Evolutionary conservation across 768 basidiomycete species (phyloP).

Genomic region (Strobilomyces confusus): DNA sequence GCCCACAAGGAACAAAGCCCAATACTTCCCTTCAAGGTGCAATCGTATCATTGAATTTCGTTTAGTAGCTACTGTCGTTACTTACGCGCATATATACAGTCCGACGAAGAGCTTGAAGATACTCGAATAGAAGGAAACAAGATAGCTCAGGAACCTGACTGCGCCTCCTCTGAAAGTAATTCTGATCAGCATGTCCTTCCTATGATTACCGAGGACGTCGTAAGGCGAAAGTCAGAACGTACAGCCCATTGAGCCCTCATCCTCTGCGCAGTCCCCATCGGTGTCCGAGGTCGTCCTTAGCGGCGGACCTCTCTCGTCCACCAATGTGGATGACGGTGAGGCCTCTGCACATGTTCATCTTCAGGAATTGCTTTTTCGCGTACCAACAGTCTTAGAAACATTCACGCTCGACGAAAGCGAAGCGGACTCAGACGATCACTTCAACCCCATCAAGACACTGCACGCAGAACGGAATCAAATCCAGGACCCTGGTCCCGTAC

Average conservation of each 20-base stretch:
- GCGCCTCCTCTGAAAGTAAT: background rate
- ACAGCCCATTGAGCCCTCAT: background rate
- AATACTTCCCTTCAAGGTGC: conserved; percentile 6
- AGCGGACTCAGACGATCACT: background rate
- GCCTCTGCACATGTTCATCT: background rate
- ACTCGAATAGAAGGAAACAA: background rate
- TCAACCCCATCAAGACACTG: background rate
- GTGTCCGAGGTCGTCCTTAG: background rate
- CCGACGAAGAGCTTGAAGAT: background rate
- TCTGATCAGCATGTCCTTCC: background rate
- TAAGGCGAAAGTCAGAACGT: conserved; percentile 9
- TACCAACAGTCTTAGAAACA: background rate
- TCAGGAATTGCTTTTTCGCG: background rate
- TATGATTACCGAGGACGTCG: background rate
- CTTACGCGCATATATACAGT: conserved; percentile 24
- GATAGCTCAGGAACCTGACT: background rate
- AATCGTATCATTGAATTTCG: background rate
- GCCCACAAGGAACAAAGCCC: background rate
- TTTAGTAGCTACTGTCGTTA: background rate
- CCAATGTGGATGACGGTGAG: background rate
- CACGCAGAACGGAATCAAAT: background rate
- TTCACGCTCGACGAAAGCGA: background rate
- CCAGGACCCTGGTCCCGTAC: background rate
- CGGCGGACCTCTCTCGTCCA: background rate
- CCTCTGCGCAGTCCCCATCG: background rate